Base-by-base conservation (phyloP, 148 eudicot species). In the Polygonum maritimum region DNA sequence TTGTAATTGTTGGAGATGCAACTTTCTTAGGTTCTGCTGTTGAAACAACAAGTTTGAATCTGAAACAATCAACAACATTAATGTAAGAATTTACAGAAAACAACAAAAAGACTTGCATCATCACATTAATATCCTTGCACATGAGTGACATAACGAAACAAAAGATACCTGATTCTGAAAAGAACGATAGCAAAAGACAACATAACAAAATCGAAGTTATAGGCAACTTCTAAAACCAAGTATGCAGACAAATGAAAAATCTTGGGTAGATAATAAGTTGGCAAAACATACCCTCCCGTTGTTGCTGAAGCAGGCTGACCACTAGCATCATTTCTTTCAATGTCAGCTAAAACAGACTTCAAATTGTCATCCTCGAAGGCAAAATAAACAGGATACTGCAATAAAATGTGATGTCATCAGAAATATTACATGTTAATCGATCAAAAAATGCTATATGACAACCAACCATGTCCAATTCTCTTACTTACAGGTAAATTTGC, bases 371-470 rank as follows among this genome's bases (percentile, higher is more conserved):
- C 97, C 83, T 96, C 99, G 69, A 88, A 91, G 74, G 98, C 97
- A 79, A 92, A 96, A 83, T 96, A 96, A 41, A 96, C 99, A 67
- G 99, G 99, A 92, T 92, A 96, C 99, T 96, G 98, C 16, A 79
- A 83, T 47, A 82, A 63, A 76, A 76, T 9, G 80, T n/a, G 75
- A 49, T 67, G 76, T 77, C 73, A 48, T 73, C 74, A 69, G 69
- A 38, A 38, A 52, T 9, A 38, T 75, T 36, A 35, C n/a, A 31
- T 48, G 52, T 1, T 48, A 49, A 22, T 12, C 58, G 9, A 2
- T n/a, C 60, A 54, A 18, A 6, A 22, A 5, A 5, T 19, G 60
- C n/a, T n/a, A 19, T 54, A 19, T 19, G 9, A 26, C 55, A 54
- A 12, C 49, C 15, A 48, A 63, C 12, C 69, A 63, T 31, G 3